Conservation (phyloP, 345 rosid genomes). For the Arabis hirsuta region DNA sequence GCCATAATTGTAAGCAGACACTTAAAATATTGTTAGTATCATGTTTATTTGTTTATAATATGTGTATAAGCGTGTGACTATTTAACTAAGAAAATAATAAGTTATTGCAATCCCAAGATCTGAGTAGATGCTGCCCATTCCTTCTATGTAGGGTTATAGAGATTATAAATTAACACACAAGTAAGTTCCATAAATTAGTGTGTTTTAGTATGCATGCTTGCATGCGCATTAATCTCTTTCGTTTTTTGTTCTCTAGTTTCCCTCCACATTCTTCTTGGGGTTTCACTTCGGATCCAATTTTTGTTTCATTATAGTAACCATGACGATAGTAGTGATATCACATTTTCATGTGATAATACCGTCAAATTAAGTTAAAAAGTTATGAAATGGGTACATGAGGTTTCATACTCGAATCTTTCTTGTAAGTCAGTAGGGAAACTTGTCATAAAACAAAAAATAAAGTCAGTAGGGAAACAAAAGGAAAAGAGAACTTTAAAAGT, state of each 20-base stretch:
- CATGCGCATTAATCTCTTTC: slow-evolving; percentile 64
- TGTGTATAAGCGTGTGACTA: slow-evolving; percentile 41
- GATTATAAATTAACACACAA: slow-evolving; percentile 58
- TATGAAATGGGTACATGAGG: slow-evolving; percentile 12
- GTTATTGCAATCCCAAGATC: slow-evolving; percentile 44
- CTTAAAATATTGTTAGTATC: slow-evolving; percentile 15
- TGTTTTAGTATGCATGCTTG: slow-evolving; percentile 47
- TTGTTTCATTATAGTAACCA: slow-evolving; percentile 31
- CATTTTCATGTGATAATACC: slow-evolving; percentile 16
- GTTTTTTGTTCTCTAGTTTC: slow-evolving; percentile 42
- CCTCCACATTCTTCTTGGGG: slow-evolving; percentile 36
- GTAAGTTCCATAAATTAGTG: slow-evolving; percentile 43
- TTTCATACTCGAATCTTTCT: slow-evolving; percentile 17
- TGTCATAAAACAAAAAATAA: too few species aligned
- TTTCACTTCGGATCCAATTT: slow-evolving; percentile 25
- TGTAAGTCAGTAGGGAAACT: neutral
- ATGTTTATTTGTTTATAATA: slow-evolving; percentile 25
- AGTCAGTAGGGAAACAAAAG: slow-evolving; percentile 6
- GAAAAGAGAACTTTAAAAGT: slow-evolving; percentile 22
- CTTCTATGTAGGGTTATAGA: slow-evolving; percentile 48
- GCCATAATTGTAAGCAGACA: slow-evolving; percentile 19
- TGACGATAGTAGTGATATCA: slow-evolving; percentile 26
- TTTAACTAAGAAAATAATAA: slow-evolving; percentile 21
- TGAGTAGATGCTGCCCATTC: slow-evolving; percentile 51
- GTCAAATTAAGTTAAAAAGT: slow-evolving; percentile 1